phyloP scores from a whole-genome alignment of 2,329 filamentous ascomycete species.

The Domatiomyces catenatus region DNA sequence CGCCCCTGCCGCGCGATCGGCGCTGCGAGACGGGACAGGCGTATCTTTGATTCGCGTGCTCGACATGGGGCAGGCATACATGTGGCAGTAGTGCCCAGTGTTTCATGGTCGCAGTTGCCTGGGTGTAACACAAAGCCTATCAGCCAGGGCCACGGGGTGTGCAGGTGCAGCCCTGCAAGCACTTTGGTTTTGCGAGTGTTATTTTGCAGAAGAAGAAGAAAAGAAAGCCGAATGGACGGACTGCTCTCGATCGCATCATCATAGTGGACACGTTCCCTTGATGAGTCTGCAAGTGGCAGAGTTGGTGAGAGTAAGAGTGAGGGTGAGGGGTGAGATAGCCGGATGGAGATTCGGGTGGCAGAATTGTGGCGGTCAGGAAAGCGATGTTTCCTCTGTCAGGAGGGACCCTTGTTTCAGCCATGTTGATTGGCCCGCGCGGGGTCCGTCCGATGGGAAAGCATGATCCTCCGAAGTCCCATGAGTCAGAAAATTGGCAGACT shows the following conservation, averaged over 20 bases:
- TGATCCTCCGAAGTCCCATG: background rate
- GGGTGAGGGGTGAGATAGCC: too few relatives aligned
- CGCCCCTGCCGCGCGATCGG: background rate
- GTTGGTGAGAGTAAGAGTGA: too few relatives aligned
- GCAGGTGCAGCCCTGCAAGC: background rate
- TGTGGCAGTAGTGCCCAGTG: background rate
- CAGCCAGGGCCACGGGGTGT: background rate
- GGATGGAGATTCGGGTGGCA: background rate
- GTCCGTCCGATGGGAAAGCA: background rate
- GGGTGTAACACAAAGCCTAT: background rate
- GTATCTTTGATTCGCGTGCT: background rate
- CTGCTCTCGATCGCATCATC: background rate
- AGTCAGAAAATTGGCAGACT: background rate
- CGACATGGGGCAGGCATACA: background rate
- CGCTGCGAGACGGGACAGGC: background rate
- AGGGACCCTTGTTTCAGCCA: background rate
- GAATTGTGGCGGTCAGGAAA: background rate
- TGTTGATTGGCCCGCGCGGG: background rate
- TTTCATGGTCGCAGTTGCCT: background rate
- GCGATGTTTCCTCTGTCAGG: background rate
- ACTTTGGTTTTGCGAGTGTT: background rate
- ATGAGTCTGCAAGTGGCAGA: background rate
- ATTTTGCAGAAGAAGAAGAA: background rate
- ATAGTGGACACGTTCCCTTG: background rate
- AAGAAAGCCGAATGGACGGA: background rate